Conservation (phyloP, 2,329 filamentous ascomycete species). For the Verticillium klebahnii region DNA sequence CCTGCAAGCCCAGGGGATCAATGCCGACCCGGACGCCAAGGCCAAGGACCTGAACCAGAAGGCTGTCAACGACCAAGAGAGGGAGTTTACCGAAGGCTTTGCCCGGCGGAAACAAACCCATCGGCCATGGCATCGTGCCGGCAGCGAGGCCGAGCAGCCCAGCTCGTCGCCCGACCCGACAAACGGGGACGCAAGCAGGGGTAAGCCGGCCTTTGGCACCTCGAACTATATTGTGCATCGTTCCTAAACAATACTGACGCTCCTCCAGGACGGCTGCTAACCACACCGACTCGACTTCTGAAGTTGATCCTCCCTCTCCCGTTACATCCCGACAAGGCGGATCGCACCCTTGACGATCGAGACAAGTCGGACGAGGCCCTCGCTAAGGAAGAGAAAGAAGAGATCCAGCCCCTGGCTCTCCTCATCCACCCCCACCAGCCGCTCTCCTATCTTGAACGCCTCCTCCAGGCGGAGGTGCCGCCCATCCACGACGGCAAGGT, state of each 20-base stretch:
- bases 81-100: constrained; percentile 22
- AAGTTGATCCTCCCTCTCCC: constrained; percentile 75
- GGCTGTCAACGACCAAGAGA: constrained; percentile 28
- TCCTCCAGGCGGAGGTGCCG: constrained; percentile 85
- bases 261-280: constrained; percentile 63
- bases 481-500: constrained; percentile 58
- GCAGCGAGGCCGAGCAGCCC: constrained; percentile 41
- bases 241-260: constrained; percentile 1
- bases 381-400: constrained; percentile 24
- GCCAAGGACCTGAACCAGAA: constrained; percentile 24
- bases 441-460: constrained; percentile 79
- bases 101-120: constrained; percentile 53
- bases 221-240: too few relatives aligned
- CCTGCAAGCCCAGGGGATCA: not conserved
- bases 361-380: not conserved
- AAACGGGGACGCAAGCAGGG: constrained; percentile 23
- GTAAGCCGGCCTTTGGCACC: constrained; percentile 13
- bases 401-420: constrained; percentile 77
- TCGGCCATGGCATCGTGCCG: constrained; percentile 63
- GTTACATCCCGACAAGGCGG: constrained; percentile 17
- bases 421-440: constrained; percentile 88
- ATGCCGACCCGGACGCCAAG: constrained; percentile 15
- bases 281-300: constrained; percentile 73
- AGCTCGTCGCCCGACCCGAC: constrained; percentile 20
- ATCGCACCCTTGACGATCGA: not conserved